Evolutionary conservation across 2,329 filamentous ascomycete species (phyloP).

Genomic region (Fusarium veterinarium): DNA sequence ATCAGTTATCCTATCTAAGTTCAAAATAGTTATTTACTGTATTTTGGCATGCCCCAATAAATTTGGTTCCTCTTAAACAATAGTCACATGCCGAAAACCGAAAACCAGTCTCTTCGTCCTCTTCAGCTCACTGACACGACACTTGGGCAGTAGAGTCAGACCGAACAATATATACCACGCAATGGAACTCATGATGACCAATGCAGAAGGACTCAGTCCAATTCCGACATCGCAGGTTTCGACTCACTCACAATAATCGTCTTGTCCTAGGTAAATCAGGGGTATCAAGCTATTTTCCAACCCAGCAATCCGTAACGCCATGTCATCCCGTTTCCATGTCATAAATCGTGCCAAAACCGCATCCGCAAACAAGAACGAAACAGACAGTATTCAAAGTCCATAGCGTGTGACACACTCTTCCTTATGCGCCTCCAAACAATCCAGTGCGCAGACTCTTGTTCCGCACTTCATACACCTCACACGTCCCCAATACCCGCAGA

Average conservation of each 20-base stretch:
- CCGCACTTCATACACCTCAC: conserved; percentile 83
- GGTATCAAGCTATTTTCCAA: conserved; percentile 43
- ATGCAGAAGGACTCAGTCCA: neutral
- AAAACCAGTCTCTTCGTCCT: neutral
- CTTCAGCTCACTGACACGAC: neutral
- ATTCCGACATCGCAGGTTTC: neutral
- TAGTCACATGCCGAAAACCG: neutral
- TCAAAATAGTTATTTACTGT: neutral
- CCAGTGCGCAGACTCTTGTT: conserved; percentile 79
- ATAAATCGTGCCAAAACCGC: neutral
- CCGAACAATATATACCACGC: neutral
- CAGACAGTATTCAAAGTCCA: conserved; percentile 53
- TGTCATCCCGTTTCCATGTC: conserved; percentile 5
- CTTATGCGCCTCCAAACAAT: conserved; percentile 77
- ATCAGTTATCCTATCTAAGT: neutral
- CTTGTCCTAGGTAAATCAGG: conserved; percentile 12
- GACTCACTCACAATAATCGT: conserved; percentile 5
- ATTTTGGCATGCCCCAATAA: neutral
- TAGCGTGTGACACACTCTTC: conserved; percentile 78
- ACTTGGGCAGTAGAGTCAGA: neutral
- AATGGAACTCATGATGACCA: neutral
- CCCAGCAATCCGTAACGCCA: conserved; percentile 38
- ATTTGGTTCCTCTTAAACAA: neutral
- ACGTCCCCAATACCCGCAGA: conserved; percentile 85
- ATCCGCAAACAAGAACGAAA: neutral